Evolutionary conservation across 805 yeast genomes (phyloP), one percentile per base, ranked within the genome.

Genomic region (Lachancea sp.): DNA sequence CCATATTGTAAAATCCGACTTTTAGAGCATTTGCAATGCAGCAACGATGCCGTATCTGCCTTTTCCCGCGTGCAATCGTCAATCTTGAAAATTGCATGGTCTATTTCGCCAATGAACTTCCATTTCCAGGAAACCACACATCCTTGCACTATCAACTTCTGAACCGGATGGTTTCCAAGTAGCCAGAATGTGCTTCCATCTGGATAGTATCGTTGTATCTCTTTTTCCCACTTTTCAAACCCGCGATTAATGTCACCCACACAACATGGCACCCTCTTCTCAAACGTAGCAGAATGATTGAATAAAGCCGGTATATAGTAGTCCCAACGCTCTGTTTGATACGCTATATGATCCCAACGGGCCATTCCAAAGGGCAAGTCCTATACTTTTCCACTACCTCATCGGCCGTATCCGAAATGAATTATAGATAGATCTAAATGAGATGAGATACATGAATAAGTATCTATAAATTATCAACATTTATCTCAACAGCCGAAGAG

Each of bases 151-250:
- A 51, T 49, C 0, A 75, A 52, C 17, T 51, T 52, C 16, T 56
- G 50, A 1, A 75, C 41, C 0, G 81, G 81, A 55, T 74, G 72
- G 48, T 75, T 75, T 1, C 57, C 54, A 32, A 64, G 54, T 56
- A 75, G 51, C 3, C 65, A 46, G 9, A 51, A 49, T 2, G 54
- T 42, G 2, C 25, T 38, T 16, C 45, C 38, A 0, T 56, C 49
- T 1, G 46, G 36, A 13, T 46, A 36, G 1, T 64, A 69, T 12
- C 52, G 46, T n/a, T 45, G 41, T 2, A 55, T 60, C 42, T 69
- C 69, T 0, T 67, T 41, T 0, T 53, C 50, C 1, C 54, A 37
- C 2, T 63, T 50, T 13, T 44, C 43, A 9, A 38, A 45, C 22
- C 61, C 39, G 11, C 49, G 26, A 1, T 51, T 16, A 0, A 71